Conservation (phyloP, 345 rosid species). For the Passiflora organensis region DNA sequence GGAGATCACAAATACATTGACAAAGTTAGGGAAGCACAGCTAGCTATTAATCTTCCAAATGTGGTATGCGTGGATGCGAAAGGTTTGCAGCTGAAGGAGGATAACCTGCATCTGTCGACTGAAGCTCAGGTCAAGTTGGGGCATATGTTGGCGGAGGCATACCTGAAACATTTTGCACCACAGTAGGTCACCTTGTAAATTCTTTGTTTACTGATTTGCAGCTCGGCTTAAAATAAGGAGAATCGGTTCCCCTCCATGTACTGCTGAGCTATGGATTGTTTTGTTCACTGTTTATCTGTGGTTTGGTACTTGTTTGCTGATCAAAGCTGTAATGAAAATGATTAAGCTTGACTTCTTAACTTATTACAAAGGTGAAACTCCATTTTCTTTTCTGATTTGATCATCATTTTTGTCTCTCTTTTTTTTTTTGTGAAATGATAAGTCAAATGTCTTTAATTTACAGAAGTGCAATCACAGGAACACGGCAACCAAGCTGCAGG, state of each 20-base stretch:
- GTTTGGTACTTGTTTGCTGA: too few relatives aligned
- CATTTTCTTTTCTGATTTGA: too few relatives aligned
- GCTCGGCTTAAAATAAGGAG: background rate
- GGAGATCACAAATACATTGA: slow-evolving; percentile 65
- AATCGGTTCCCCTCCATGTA: too few relatives aligned
- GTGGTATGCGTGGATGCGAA: slow-evolving; percentile 72
- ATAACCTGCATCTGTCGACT: slow-evolving; percentile 73
- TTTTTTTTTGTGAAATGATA: too few relatives aligned
- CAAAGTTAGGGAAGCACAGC: slow-evolving; percentile 70
- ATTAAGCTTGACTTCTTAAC: too few relatives aligned
- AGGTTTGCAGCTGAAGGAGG: slow-evolving; percentile 61
- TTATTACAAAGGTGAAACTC: too few relatives aligned
- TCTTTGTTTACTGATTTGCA: background rate
- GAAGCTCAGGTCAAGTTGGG: slow-evolving; percentile 67
- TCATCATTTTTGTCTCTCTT: too few relatives aligned
- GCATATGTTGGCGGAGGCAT: slow-evolving; percentile 62
- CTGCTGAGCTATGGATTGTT: background rate
- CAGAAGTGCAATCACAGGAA: too few relatives aligned
- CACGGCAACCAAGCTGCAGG: too few relatives aligned
- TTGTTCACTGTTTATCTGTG: background rate
- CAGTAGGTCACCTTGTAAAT: background rate
- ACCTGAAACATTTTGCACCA: slow-evolving; percentile 33
- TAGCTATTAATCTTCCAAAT: slow-evolving; percentile 45
- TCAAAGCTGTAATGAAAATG: too few relatives aligned
- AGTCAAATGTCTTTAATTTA: too few relatives aligned